Base-by-base conservation (phyloP, 2,329 filamentous ascomycete species). In the Botrytis pseudocinerea region DNA sequence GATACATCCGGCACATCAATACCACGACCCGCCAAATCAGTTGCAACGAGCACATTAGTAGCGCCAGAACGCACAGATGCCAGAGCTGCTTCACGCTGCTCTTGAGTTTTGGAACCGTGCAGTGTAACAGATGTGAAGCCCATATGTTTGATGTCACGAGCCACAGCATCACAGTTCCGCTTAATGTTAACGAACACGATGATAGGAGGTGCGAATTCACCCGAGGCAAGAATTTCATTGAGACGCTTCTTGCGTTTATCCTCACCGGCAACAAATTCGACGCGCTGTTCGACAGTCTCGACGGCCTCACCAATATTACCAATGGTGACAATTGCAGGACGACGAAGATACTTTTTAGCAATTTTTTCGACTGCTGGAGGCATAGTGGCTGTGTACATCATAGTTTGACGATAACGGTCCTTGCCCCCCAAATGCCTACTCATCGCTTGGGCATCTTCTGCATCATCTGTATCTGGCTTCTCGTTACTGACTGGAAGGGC, bases 311-410 rank as follows among this genome's bases (percentile, higher is more conserved):
- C 96, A 1, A 91, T 90, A 79, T 97, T 97, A 76, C 96, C 96
- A 76, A 99, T 98, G 0, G 93, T 97, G 57, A 98, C 94, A 69
- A 95, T 96, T 32, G 96, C 96, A 0, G 96, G 96, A 20, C 96
- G 90, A 0, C 95, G 92, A 25, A 98, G 89, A 81, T 99, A 99
- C 81, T 97, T 97, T 79, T 95, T 92, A n/a, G 96, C 96, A 76
- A 99, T 98, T 75, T 93, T 93, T 82, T 99, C 96, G 25, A 99
- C 93, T 0, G 93, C 90, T 0, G 93, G 85, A 2, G 96, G 95
- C 96, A 99, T 99, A 42, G 96, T 99, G 70, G 96, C 96, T 76
- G 96, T 98, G 89, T 98, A 99, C 96, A 99, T 99, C 96, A 99
- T 99, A 0, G 96, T 99, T 83, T 99, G 95, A 74, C 96, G 88